Evolutionary conservation across 352 stramenopile genomes (phyloP).

Genomic region (Phytophthora macrochlamydospora): DNA sequence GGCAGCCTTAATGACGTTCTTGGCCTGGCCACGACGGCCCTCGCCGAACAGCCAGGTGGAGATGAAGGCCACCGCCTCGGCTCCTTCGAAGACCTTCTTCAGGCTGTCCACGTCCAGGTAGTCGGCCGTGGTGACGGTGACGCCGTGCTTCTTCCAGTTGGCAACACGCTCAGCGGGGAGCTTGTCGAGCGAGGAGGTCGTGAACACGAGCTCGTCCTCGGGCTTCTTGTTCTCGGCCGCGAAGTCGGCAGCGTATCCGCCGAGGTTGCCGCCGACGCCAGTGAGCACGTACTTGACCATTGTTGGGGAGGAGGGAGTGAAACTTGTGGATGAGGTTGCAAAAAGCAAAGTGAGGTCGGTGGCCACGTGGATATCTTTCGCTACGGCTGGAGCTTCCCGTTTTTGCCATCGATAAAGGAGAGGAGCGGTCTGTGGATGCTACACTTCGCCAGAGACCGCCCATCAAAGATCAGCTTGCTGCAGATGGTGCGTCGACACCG

Average conservation of each 20-base stretch:
- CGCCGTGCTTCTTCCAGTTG: constrained; percentile 8
- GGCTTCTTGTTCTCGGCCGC: constrained; percentile 25
- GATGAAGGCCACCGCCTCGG: constrained; percentile 13
- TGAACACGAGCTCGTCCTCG: constrained; percentile 26
- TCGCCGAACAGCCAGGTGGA: constrained; percentile 16
- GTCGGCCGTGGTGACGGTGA: constrained; percentile 1
- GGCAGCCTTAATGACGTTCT: constrained; percentile 10
- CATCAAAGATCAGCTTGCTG: neutral
- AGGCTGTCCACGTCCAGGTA: constrained; percentile 13
- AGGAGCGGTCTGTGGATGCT: too few relatives aligned
- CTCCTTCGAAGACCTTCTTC: constrained; percentile 15
- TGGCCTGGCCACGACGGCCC: constrained; percentile 4
- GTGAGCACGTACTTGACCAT: constrained; percentile 43
- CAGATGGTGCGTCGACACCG: neutral
- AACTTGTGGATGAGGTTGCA: constrained; percentile 18
- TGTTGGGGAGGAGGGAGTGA: neutral
- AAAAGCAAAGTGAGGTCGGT: constrained; percentile 18
- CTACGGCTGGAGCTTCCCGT: neutral
- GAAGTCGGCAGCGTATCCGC: constrained; percentile 27
- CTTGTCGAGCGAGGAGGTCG: constrained; percentile 8
- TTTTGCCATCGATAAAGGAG: neutral
- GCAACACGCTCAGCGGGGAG: constrained; percentile 6
- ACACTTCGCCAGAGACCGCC: neutral
- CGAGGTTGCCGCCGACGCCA: constrained; percentile 30
- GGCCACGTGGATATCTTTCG: neutral